Conservation (phyloP, 495 filamentous ascomycete genomes). For the Viridothelium virens region DNA sequence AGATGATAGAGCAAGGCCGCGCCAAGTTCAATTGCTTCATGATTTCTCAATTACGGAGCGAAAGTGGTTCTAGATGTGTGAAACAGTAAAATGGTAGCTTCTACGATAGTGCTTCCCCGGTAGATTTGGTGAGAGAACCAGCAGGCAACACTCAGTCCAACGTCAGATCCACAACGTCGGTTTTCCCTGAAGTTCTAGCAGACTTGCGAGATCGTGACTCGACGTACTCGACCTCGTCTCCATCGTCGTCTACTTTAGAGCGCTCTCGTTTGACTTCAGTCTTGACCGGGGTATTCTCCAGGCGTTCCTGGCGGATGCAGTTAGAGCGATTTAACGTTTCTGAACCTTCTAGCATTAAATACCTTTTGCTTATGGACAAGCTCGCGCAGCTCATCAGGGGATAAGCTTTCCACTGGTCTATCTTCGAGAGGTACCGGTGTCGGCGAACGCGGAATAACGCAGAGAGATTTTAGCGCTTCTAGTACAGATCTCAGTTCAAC, state of each 20-base stretch:
- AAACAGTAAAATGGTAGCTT: too few species aligned
- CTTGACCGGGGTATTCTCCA: neutral
- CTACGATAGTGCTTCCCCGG: too few species aligned
- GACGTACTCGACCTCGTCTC: neutral
- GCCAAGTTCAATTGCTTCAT: too few species aligned
- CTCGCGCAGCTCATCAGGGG: conserved; percentile 19
- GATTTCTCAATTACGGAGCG: too few species aligned
- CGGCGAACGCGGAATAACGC: conserved; percentile 22
- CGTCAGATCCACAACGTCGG: neutral
- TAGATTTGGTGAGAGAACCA: too few species aligned
- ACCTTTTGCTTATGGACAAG: conserved; percentile 17
- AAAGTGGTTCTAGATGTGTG: too few species aligned
- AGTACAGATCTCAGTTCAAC: neutral
- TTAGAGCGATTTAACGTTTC: neutral
- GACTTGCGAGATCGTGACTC: neutral
- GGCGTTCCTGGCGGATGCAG: neutral
- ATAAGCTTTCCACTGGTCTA: conserved; percentile 18
- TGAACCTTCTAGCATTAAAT: neutral
- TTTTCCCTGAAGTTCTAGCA: neutral
- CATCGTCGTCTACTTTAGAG: neutral
- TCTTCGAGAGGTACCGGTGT: conserved; percentile 24
- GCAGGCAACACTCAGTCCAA: neutral
- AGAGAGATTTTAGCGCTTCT: conserved; percentile 27
- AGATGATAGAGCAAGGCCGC: too few species aligned
- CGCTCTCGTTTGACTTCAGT: conserved; percentile 15